Percentiles rank a stretch among this genome's conserved stretches.
Evolutionary conservation across 768 basidiomycete species (phyloP).

Genomic region (Psilocybe azurescens): DNA sequence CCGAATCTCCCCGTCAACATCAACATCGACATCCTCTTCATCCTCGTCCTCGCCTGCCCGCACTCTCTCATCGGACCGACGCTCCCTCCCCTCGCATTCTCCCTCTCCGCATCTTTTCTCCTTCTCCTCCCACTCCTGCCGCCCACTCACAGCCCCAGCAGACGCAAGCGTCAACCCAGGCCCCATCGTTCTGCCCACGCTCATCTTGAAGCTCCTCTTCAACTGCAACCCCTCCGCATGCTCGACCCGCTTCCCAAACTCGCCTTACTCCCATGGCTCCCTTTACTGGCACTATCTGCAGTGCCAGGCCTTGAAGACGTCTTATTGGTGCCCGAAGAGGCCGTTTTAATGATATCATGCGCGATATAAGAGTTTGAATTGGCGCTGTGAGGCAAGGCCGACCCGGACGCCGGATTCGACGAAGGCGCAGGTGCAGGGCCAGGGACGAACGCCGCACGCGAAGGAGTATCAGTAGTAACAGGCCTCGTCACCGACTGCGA

Average conservation of each 20-base stretch:
- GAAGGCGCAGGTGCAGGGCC: background rate
- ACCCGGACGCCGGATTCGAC: background rate
- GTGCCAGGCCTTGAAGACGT: too few relatives aligned
- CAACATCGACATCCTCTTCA: too few relatives aligned
- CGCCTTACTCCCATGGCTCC: too few relatives aligned
- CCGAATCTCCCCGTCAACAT: too few relatives aligned
- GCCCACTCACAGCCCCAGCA: slow-evolving; percentile 5
- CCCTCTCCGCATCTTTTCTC: background rate
- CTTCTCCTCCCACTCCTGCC: background rate
- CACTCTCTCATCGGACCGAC: too few relatives aligned
- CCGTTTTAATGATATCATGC: too few relatives aligned
- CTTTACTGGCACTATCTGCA: too few relatives aligned
- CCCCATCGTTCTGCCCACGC: slow-evolving; percentile 27
- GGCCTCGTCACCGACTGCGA: slow-evolving; percentile 13
- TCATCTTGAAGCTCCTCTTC: slow-evolving; percentile 28
- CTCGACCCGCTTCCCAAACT: too few relatives aligned
- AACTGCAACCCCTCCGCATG: slow-evolving; percentile 15
- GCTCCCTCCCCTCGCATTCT: too few relatives aligned
- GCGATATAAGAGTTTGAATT: background rate
- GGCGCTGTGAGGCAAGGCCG: background rate
- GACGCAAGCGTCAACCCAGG: slow-evolving; percentile 24
- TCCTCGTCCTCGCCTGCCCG: too few relatives aligned
- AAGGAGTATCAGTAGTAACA: background rate
- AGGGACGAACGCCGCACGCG: background rate
- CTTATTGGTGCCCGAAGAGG: too few relatives aligned